Evolutionary conservation across 768 basidiomycete species (phyloP), one percentile per base, ranked within the genome.

Genomic region (Trametes elegans): DNA sequence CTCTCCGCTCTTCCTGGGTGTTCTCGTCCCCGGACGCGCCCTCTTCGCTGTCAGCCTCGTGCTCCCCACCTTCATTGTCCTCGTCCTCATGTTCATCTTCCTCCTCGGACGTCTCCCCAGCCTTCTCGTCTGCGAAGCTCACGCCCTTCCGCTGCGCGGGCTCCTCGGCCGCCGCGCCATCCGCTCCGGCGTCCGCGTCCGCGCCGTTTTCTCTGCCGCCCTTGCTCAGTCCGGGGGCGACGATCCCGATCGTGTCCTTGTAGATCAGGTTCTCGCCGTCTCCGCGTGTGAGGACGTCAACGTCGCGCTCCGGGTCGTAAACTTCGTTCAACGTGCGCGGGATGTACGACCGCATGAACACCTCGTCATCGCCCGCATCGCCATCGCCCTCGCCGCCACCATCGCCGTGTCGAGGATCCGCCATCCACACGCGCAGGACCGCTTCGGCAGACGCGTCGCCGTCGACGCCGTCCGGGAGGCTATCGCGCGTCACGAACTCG

Each of bases 231-330:
- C 68, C 54, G 14, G 75, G 68, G 19, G 76, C 73, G 21, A 95
- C 79, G 42, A 98, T 73, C 10, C 93, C 93, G 47, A 95, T 92
- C 0, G 92, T 83, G 57, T 89, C 84, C 23, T 87, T 84, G 65
- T 98, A 99, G 51, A 98, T 97, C 34, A 97, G 77, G 26, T 77
- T 79, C 49, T 75, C 72, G 11, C 86, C 85, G 45, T 88, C 83
- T 7, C 93, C 93, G 3, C 81, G 73, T 14, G 77, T 78, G 38
- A 96, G 74, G 18, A 80, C 79, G 31, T 85, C 91, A 11, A 93
- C 86, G 66, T 98, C 96, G 26, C 95, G 80, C 68, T 99, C 97
- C 0, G 95, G 93, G 68, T 98, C 93, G 67, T 87, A 91, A 7
- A 99, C 87, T 65, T 98, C 93, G 59, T 92, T 90, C 44, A 99